Evolutionary conservation across 2,329 filamentous ascomycete genomes (phyloP), one percentile per base, ranked within the genome.

Genomic region (Tolypocladium nubicola): DNA sequence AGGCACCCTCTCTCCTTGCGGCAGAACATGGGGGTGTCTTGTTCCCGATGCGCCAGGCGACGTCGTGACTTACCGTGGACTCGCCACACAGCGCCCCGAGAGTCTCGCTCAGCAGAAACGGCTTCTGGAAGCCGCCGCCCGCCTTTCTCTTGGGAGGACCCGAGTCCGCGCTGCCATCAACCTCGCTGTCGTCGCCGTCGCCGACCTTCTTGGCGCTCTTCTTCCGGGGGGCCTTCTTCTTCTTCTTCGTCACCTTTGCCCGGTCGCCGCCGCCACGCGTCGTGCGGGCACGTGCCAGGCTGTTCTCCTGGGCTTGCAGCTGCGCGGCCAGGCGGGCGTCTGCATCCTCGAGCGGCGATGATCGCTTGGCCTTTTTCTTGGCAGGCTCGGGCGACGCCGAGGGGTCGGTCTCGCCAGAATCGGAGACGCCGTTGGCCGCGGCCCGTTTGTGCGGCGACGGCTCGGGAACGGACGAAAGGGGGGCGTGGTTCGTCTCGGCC

Each of bases 221-320:
- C 78, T 90, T 90, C 63, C 82, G 80, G 56, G 81, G 79, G 47
- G 80, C 70, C 69, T 81, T 82, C 73, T 85, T 89, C 73, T 88
- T 89, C 73, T 88, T 89, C 73, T 88, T 88, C 30, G 77, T 76
- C 13, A 72, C 65, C 65, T 78, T 76, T 57, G 79, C 72, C 61
- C 80, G 76, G 69, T 84, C 83, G 61, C 83, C 83, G 13, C 86
- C 89, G 8, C 90, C 89, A 50, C 93, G 82, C 3, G 92, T 97
- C 21, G 89, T 82, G 56, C 90, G 80, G 53, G 84, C 85, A 49
- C 84, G 78, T 3, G 75, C 77, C 54, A 81, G 75, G 59, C 84
- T 80, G 71, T 97, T 96, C 75, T 97, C 90, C 71, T 97, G 89
- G 0, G 91, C 93, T 73, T 99, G 94, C 40, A 99, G 79, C 70